Conservation (phyloP, 352 stramenopile genomes). For the Pythium utonaiense region DNA sequence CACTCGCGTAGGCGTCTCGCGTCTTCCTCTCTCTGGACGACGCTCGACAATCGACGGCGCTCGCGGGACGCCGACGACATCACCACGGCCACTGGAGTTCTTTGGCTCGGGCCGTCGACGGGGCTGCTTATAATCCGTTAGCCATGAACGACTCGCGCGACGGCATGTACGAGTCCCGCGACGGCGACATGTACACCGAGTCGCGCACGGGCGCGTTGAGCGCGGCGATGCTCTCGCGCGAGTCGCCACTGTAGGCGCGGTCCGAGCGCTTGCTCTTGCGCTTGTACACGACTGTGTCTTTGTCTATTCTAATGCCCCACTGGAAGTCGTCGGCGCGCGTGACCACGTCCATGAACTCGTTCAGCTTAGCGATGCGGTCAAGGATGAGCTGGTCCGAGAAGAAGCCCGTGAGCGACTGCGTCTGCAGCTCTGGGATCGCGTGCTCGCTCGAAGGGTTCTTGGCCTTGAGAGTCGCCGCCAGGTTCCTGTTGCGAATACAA, state of each 20-base stretch:
- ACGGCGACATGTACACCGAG: conserved; percentile 51
- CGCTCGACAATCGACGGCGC: neutral
- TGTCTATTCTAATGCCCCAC: conserved; percentile 89
- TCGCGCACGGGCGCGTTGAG: conserved; percentile 70
- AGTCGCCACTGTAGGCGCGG: conserved; percentile 54
- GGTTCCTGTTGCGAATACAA: conserved; percentile 35
- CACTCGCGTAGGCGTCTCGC: no score
- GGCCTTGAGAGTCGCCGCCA: conserved; percentile 74
- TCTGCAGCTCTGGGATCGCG: conserved; percentile 78
- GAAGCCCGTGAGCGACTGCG: conserved; percentile 76
- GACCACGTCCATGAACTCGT: conserved; percentile 84
- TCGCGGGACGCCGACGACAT: neutral
- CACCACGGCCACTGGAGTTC: no score
- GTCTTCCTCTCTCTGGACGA: no score
- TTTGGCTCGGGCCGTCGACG: neutral
- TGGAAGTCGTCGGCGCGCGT: conserved; percentile 85
- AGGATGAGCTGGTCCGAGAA: conserved; percentile 86
- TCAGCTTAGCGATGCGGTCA: conserved; percentile 81
- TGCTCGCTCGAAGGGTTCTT: conserved; percentile 76
- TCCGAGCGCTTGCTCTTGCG: conserved; percentile 79
- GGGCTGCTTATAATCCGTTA: conserved; percentile 27
- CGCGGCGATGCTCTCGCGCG: conserved; percentile 75
- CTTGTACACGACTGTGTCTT: conserved; percentile 88
- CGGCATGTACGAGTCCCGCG: conserved; percentile 57
- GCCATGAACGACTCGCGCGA: conserved; percentile 64